These are phyloP conservation scores for Aspergillus brasiliensis DNA, from an alignment of 2,329 filamentous ascomycete species.

Conservation along the genomic window DNA sequence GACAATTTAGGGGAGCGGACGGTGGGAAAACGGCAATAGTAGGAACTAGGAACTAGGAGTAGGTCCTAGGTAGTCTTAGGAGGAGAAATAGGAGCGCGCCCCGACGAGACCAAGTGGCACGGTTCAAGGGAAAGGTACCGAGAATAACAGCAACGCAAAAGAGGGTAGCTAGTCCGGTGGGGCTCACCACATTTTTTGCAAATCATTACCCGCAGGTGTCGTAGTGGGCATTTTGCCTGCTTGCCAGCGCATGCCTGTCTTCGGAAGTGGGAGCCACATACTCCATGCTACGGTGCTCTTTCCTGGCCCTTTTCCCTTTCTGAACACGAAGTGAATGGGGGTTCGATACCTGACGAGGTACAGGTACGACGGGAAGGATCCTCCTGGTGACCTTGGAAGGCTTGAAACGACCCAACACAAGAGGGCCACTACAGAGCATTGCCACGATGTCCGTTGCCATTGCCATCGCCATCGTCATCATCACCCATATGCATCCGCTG, in stretches of 20 bases:
- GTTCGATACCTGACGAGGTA: constrained; percentile 5
- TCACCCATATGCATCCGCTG: neutral
- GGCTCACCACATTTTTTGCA: constrained; percentile 21
- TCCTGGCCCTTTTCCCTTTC: neutral
- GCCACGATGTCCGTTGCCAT: neutral
- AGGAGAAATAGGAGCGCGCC: constrained; percentile 11
- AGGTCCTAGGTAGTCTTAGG: constrained; percentile 10
- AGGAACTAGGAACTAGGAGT: too few species aligned
- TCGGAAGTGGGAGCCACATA: constrained; percentile 23
- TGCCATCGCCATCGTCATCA: neutral
- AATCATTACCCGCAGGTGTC: constrained; percentile 26
- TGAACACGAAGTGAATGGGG: neutral
- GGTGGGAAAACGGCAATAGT: neutral
- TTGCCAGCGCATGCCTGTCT: constrained; percentile 23
- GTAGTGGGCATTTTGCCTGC: constrained; percentile 18
- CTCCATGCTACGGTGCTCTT: neutral
- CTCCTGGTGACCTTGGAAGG: constrained; percentile 1
- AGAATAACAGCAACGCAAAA: constrained; percentile 20
- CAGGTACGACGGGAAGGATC: constrained; percentile 3
- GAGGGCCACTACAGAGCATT: neutral
- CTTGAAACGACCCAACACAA: neutral
- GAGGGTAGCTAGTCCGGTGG: constrained; percentile 12
- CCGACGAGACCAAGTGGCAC: constrained; percentile 17
- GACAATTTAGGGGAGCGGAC: neutral
- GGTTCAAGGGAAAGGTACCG: constrained; percentile 23